A percentile compares a stretch with the other conserved stretches of the same genome.
Conservation (phyloP, 495 filamentous ascomycete genomes). For the Penicillium waksmanii region DNA sequence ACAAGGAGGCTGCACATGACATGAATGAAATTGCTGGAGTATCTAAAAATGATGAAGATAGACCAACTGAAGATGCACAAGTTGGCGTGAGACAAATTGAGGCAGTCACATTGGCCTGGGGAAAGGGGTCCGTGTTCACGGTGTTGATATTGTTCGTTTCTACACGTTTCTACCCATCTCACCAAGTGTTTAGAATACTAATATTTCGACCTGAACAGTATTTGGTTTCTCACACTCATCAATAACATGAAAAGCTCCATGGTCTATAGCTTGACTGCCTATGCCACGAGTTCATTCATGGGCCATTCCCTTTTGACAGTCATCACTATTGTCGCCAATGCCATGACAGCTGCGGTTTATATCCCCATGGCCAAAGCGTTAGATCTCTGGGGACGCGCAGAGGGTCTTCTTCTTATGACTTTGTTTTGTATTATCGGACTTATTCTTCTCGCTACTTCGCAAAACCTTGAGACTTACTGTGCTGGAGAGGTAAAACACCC, state of each 20-base stretch:
- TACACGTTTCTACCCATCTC: not conserved
- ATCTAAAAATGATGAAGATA: conserved; percentile 8
- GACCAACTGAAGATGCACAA: conserved; percentile 18
- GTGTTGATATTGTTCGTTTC: conserved; percentile 12
- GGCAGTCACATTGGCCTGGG: conserved; percentile 26
- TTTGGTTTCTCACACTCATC: conserved; percentile 46
- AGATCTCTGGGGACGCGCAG: conserved; percentile 63
- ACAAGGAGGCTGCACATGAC: conserved; percentile 10
- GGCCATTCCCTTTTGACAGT: conserved; percentile 59
- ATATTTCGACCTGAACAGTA: conserved; percentile 21
- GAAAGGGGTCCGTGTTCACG: conserved; percentile 11
- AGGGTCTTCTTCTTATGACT: conserved; percentile 52
- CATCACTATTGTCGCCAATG: conserved; percentile 54
- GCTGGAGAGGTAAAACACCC: conserved; percentile 41
- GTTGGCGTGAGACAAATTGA: conserved; percentile 27
- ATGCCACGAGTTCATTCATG: conserved; percentile 50
- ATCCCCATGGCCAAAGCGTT: conserved; percentile 67
- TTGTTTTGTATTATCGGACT: conserved; percentile 36
- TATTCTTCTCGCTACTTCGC: conserved; percentile 49
- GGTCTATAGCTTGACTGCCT: conserved; percentile 27
- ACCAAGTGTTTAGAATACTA: not conserved
- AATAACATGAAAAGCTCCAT: conserved; percentile 39
- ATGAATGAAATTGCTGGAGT: not conserved
- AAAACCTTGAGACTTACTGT: conserved; percentile 47
- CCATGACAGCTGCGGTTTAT: conserved; percentile 32